These are phyloP conservation scores for Gomphus bonarii DNA, from an alignment of 1,284 basidiomycete genomes.

Conservation along the genomic window DNA sequence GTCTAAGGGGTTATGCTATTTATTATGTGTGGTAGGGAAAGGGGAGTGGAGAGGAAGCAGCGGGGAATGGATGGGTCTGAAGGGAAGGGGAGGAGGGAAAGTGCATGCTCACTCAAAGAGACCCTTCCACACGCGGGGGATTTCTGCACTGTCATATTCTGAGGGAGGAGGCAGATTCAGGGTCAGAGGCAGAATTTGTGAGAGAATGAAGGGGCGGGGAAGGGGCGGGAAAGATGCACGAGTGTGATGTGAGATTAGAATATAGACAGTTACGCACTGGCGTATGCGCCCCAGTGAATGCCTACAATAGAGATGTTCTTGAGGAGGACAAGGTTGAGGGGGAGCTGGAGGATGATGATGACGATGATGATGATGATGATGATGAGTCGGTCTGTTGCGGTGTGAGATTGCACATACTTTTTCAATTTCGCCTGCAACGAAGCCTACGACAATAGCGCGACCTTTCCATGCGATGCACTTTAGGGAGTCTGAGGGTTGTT, in stretches of 20 bases:
- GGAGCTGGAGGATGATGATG: constrained; percentile 39
- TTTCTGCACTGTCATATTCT: constrained; percentile 62
- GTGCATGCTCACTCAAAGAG: constrained; percentile 49
- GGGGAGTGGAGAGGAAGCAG: no score
- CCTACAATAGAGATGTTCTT: constrained; percentile 82
- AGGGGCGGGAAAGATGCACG: not conserved
- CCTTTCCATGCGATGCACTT: constrained; percentile 96
- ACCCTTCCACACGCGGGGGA: constrained; percentile 63
- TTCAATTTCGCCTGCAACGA: constrained; percentile 83
- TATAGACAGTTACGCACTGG: constrained; percentile 33
- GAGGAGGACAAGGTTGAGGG: constrained; percentile 79
- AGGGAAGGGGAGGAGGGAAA: no score
- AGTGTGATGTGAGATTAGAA: no score
- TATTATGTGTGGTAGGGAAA: constrained; percentile 5
- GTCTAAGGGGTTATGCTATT: constrained; percentile 26
- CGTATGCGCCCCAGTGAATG: constrained; percentile 80
- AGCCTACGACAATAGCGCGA: constrained; percentile 84
- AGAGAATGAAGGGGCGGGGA: not conserved
- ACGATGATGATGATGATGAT: not conserved
- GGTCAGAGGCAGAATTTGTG: no score
- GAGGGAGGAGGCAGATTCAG: constrained; percentile 4
- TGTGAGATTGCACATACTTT: constrained; percentile 40
- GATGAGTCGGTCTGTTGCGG: not conserved
- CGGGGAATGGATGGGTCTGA: not conserved
- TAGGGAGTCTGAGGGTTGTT: constrained; percentile 46